Evolutionary conservation across 257 asterid species (phyloP).

Genomic region (Gardenia jasminoides): DNA sequence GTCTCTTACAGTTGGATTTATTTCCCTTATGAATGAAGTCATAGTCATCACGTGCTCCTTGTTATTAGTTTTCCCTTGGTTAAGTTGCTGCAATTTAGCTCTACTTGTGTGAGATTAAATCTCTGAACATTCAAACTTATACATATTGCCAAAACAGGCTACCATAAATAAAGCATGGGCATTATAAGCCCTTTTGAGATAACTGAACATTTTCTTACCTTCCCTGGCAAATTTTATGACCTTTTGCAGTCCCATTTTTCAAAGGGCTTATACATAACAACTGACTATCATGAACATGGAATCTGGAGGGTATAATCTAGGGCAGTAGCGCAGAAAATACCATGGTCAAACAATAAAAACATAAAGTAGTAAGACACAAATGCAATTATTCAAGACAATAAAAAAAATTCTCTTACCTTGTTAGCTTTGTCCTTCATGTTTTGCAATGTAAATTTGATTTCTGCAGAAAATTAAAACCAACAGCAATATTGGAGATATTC

Average conservation of each 20-base stretch:
- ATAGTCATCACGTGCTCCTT: too few relatives aligned
- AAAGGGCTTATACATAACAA: not conserved
- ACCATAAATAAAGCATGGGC: not conserved
- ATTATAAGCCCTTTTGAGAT: not conserved
- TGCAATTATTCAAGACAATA: not conserved
- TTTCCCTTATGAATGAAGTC: too few relatives aligned
- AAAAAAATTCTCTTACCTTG: not conserved
- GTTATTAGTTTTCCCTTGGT: too few relatives aligned
- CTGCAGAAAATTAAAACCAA: not conserved
- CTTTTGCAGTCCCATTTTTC: not conserved
- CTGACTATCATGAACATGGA: too few relatives aligned
- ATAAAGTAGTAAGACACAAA: not conserved
- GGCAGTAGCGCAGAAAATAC: not conserved
- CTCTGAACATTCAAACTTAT: too few relatives aligned
- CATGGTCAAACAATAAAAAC: not conserved
- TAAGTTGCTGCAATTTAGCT: too few relatives aligned
- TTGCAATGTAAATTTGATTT: not conserved
- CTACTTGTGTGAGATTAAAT: too few relatives aligned
- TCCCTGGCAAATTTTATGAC: not conserved
- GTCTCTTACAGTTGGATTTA: too few relatives aligned
- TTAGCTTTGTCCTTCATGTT: slow-evolving; percentile 5
- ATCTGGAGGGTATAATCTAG: not conserved
- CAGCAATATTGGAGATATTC: not conserved
- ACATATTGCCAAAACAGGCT: too few relatives aligned
- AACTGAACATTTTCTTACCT: not conserved